These are phyloP conservation scores for Thyridium curvatum DNA, from an alignment of 2,329 filamentous ascomycete species.

Conservation along the genomic window DNA sequence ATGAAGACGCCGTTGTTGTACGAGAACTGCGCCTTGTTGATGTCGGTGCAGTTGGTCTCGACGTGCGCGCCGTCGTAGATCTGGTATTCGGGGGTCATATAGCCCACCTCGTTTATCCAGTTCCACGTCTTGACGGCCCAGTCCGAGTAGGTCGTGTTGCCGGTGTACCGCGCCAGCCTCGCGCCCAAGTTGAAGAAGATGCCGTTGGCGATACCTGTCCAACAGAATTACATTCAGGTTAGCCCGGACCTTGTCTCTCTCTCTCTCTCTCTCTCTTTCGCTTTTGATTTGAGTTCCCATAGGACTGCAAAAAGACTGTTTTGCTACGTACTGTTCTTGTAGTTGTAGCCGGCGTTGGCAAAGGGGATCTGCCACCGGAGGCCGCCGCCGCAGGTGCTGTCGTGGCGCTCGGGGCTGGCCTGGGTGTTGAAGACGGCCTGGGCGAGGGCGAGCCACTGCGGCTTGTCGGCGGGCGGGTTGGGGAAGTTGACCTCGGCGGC, in stretches of 20 bases:
- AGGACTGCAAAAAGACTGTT: not conserved
- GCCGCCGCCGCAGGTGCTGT: conserved; percentile 50
- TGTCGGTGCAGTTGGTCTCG: conserved; percentile 41
- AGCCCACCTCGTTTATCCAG: conserved; percentile 43
- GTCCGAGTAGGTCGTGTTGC: conserved; percentile 47
- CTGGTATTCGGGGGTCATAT: conserved; percentile 49
- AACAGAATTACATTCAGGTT: not conserved
- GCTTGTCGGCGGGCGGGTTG: conserved; percentile 29
- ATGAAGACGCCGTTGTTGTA: conserved; percentile 49
- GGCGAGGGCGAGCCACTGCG: conserved; percentile 47
- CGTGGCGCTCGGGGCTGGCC: conserved; percentile 43
- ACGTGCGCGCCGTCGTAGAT: conserved; percentile 53
- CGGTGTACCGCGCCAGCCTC: conserved; percentile 55
- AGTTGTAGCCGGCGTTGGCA: conserved; percentile 59
- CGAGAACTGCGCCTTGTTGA: conserved; percentile 48
- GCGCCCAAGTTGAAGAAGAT: conserved; percentile 45
- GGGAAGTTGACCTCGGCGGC: conserved; percentile 50
- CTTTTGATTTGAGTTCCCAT: no score
- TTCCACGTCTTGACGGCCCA: conserved; percentile 51
- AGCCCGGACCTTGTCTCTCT: not conserved
- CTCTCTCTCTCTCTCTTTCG: no score
- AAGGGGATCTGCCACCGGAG: conserved; percentile 62
- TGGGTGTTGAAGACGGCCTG: conserved; percentile 51
- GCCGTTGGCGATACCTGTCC: conserved; percentile 35
- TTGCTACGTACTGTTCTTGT: conserved; percentile 40